These are phyloP conservation scores for Stylonectria norvegica DNA, from an alignment of 2,329 filamentous ascomycete species.

Conservation along the genomic window DNA sequence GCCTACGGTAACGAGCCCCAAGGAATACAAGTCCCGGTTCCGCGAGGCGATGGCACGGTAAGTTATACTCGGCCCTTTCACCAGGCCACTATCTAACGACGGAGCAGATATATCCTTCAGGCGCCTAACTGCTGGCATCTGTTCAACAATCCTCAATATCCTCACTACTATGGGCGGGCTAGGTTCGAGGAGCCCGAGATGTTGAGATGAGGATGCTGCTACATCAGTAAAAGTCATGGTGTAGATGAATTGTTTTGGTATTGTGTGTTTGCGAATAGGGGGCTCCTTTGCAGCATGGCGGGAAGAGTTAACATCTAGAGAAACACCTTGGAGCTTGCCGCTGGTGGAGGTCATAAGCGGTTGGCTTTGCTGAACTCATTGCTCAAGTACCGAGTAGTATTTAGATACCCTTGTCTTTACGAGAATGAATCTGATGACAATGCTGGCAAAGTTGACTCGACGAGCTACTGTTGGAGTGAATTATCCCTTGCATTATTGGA, in stretches of 20 bases:
- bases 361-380: too few species aligned
- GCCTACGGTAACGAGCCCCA: slow-evolving; percentile 93
- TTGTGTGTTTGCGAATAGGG: too few species aligned
- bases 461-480: too few species aligned
- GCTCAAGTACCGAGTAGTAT: slow-evolving; percentile 4
- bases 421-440: slow-evolving; percentile 2
- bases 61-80: slow-evolving; percentile 31
- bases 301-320: too few species aligned
- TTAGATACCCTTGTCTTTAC: slow-evolving; percentile 19
- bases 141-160: slow-evolving; percentile 48
- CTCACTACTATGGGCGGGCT: slow-evolving; percentile 35
- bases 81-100: slow-evolving; percentile 6
- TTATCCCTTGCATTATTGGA: too few species aligned
- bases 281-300: too few species aligned
- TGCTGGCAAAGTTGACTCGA: too few species aligned
- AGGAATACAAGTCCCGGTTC: slow-evolving; percentile 96
- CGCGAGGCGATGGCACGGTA: slow-evolving; percentile 93
- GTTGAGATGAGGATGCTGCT: slow-evolving; percentile 5
- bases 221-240: too few species aligned
- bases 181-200: slow-evolving; percentile 40
- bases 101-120: slow-evolving; percentile 63
- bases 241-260: too few species aligned
- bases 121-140: slow-evolving; percentile 75
- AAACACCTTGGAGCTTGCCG: too few species aligned
- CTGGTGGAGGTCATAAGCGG: too few species aligned